Percentiles rank a stretch among this genome's conserved stretches.
Evolutionary conservation across 768 basidiomycete genomes (phyloP).

Genomic region (Saitozyma sp.): DNA sequence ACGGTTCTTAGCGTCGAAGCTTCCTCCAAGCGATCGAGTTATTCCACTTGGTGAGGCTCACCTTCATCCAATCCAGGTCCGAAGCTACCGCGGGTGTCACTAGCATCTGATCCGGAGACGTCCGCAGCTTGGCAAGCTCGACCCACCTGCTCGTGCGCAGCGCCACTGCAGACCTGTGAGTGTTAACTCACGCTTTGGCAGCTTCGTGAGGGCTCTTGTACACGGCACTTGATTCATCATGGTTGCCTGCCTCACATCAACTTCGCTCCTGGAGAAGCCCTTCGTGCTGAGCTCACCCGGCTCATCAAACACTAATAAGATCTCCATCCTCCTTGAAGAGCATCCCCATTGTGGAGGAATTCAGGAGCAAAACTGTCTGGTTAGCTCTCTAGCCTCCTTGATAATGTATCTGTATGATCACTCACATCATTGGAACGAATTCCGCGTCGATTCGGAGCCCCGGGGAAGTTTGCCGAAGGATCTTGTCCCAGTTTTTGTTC

Average conservation of each 20-base stretch:
- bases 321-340: constrained; percentile 23
- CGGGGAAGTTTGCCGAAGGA: constrained; percentile 18
- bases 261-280: not conserved
- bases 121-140: constrained; percentile 25
- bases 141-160: too few species aligned
- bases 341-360: constrained; percentile 26
- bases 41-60: too few species aligned
- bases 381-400: not conserved
- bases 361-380: constrained; percentile 25
- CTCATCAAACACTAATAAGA: constrained; percentile 37
- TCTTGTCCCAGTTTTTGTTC: constrained; percentile 38
- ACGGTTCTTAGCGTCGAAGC: too few species aligned
- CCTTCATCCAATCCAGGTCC: constrained; percentile 30
- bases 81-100: constrained; percentile 40
- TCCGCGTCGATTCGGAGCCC: constrained; percentile 29
- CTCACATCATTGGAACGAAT: constrained; percentile 45
- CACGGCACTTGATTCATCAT: constrained; percentile 25
- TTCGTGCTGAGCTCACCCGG: too few species aligned
- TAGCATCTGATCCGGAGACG: constrained; percentile 18
- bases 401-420: too few species aligned
- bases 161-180: too few species aligned
- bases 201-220: too few species aligned
- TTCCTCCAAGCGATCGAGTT: too few species aligned
- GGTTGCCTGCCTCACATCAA: not conserved
- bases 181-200: too few species aligned